Conservation (phyloP, 2,329 filamentous ascomycete genomes). For the Pezizomycotina sp. region DNA sequence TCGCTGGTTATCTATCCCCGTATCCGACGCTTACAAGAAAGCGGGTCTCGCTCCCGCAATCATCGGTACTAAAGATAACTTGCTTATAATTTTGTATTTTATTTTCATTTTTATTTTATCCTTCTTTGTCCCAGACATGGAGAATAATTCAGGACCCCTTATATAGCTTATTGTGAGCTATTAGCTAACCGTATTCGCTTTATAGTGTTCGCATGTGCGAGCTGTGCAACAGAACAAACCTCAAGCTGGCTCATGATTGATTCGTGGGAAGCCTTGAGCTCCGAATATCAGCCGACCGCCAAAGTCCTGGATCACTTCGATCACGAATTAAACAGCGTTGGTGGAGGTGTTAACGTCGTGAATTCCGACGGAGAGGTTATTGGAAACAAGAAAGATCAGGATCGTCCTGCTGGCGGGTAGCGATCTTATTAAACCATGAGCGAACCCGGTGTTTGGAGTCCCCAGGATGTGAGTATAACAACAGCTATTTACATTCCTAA, state of each 20-base stretch:
- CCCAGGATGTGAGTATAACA: conserved; percentile 52
- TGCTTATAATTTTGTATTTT: conserved; percentile 28
- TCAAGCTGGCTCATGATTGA: conserved; percentile 74
- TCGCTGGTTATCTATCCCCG: conserved; percentile 73
- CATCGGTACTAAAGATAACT: conserved; percentile 36
- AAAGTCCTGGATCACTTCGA: conserved; percentile 83
- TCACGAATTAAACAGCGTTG: conserved; percentile 66
- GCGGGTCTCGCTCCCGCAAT: conserved; percentile 56
- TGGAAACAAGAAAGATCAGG: conserved; percentile 26
- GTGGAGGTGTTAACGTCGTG: conserved; percentile 44
- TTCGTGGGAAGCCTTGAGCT: conserved; percentile 72
- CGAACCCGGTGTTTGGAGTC: conserved; percentile 62
- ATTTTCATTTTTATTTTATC: conserved; percentile 2
- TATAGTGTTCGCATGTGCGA: conserved; percentile 65
- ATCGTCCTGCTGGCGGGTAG: conserved; percentile 71
- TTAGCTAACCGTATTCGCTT: neutral
- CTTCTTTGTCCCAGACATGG: conserved; percentile 7
- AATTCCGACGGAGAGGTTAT: conserved; percentile 12
- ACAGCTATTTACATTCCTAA: too few species aligned
- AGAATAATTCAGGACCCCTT: conserved; percentile 12
- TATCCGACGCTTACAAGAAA: conserved; percentile 63
- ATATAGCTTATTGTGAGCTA: conserved; percentile 7
- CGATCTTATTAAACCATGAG: conserved; percentile 59
- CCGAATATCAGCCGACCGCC: conserved; percentile 74
- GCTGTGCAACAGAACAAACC: conserved; percentile 56